Base-by-base conservation (phyloP, 176 grass and related monocot species). In the Oropetium thomaeum region DNA sequence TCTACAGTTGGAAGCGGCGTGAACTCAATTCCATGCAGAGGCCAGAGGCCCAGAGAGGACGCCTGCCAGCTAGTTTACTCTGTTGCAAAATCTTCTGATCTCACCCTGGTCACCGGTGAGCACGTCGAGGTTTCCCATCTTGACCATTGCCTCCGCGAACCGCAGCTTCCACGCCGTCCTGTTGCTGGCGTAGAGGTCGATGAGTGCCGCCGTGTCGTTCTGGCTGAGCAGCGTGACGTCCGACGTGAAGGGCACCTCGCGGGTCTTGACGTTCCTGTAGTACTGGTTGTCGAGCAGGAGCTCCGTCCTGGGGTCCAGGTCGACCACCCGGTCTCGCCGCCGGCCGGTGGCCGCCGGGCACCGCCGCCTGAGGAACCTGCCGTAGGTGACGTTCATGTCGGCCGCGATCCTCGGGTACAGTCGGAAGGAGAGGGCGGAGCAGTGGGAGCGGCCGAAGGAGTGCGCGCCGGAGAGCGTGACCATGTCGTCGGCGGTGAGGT, bases 391-490 rank as follows among this genome's bases (percentile, higher is more conserved):
- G 41, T 89, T 3, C 72, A 89, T 33, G 73, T 65, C 72, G 0
- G 10, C 7, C 0, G 65, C 73, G 49, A 86, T 0, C 70, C 7
- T 70, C 20, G 79, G 74, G 83, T 86, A 86, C 3, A 82, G 83
- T 4, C 85, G 84, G 78, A 17, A 40, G 1, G 81, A 37, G 84
- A 93, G 83, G 20, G 84, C 54, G 0, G 87, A 88, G 84, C 91
- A 93, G 70, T 93, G 91, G 10, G 91, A 79, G 39, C 70, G 78
- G 73, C 91, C 86, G 25, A 92, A 65, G 37, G 90, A 83, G 82
- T 89, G 90, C 13, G 82, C 82, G 14, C 86, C 90, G 3, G 91
- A 93, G 84, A 93, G 91, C 43, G 70, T 17, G 19, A 92, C 89
- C 73, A 96, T 72, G 39, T 96, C 87, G 13, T 72, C 70, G 23